phyloP scores from a whole-genome alignment of 2,329 filamentous ascomycete species.

The Fusarium continuum region DNA sequence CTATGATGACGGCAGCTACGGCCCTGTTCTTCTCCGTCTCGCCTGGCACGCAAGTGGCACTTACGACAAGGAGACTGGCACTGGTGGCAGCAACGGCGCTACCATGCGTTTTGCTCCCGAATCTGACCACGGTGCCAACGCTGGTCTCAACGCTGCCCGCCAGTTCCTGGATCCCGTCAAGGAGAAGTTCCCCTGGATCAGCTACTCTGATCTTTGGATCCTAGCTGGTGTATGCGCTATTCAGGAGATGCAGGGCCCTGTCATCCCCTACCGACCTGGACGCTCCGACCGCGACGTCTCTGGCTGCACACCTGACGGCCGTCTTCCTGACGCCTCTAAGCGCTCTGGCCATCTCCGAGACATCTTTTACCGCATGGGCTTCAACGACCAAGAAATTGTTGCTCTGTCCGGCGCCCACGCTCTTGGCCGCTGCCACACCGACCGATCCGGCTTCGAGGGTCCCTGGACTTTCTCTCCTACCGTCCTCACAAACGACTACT shows the following conservation, averaged over 20 bases:
- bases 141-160: constrained; percentile 84
- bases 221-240: constrained; percentile 84
- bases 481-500: constrained; percentile 95
- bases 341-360: constrained; percentile 82
- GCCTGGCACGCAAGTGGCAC: constrained; percentile 96
- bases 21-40: constrained; percentile 87
- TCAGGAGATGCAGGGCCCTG: constrained; percentile 93
- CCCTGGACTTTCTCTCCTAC: constrained; percentile 95
- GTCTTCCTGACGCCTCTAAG: constrained; percentile 81
- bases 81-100: constrained; percentile 93
- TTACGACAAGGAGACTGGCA: constrained; percentile 86
- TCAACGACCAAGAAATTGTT: constrained; percentile 96
- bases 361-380: constrained; percentile 98
- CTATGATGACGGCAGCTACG: constrained; percentile 97
- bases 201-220: constrained; percentile 97
- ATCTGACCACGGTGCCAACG: constrained; percentile 90
- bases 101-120: constrained; percentile 97
- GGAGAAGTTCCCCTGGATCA: constrained; percentile 91
- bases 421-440: constrained; percentile 87
- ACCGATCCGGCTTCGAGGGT: constrained; percentile 87
- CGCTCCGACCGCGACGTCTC: constrained; percentile 80
- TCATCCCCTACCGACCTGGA: constrained; percentile 88
- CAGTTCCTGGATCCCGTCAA: constrained; percentile 95
- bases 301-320: constrained; percentile 93
- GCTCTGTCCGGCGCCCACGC: constrained; percentile 87